These are phyloP conservation scores for Amborella trichopoda DNA, from an alignment of 164 flowering plant genomes.

Conservation along the genomic window DNA sequence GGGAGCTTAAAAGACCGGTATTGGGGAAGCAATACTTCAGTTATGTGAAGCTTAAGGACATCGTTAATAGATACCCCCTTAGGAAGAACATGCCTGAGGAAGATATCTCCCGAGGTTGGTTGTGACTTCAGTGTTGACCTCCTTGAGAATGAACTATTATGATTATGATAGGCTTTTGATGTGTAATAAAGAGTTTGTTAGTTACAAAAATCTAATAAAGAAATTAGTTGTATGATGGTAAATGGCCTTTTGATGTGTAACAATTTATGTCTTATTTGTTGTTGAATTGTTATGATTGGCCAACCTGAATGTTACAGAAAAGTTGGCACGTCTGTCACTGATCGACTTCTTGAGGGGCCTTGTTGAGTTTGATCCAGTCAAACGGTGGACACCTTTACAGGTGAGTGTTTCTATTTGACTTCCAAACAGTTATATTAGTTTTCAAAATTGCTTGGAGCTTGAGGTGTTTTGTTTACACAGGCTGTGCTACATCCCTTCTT, in stretches of 20 bases:
- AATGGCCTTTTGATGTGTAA: neutral
- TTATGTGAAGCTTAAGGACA: slow-evolving; percentile 74
- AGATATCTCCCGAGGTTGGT: slow-evolving; percentile 69
- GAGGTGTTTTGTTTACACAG: slow-evolving; percentile 28
- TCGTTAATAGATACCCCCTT: slow-evolving; percentile 73
- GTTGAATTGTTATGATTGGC: neutral
- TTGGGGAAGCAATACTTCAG: slow-evolving; percentile 87
- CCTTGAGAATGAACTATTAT: too few species aligned
- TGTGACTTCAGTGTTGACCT: too few species aligned
- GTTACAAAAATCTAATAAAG: too few species aligned
- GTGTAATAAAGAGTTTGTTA: neutral
- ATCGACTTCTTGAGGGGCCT: slow-evolving; percentile 93
- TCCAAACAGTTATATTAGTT: neutral
- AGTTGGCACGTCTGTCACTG: slow-evolving; percentile 62
- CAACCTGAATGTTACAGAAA: slow-evolving; percentile 34
- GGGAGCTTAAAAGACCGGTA: slow-evolving; percentile 72
- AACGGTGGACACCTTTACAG: slow-evolving; percentile 99
- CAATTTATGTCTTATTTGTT: neutral
- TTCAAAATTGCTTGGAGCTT: neutral
- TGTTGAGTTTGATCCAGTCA: slow-evolving; percentile 94
- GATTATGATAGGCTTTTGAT: too few species aligned
- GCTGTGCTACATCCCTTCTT: slow-evolving; percentile 95
- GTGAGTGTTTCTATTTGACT: slow-evolving; percentile 17
- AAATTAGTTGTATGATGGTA: neutral
- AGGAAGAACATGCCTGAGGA: slow-evolving; percentile 52